A percentile compares a stretch with the other conserved stretches of the same genome.
These are phyloP conservation scores for Cyclotella choctawhatcheeana DNA, from an alignment of 108 stramenopile genomes.

Conservation along the genomic window DNA sequence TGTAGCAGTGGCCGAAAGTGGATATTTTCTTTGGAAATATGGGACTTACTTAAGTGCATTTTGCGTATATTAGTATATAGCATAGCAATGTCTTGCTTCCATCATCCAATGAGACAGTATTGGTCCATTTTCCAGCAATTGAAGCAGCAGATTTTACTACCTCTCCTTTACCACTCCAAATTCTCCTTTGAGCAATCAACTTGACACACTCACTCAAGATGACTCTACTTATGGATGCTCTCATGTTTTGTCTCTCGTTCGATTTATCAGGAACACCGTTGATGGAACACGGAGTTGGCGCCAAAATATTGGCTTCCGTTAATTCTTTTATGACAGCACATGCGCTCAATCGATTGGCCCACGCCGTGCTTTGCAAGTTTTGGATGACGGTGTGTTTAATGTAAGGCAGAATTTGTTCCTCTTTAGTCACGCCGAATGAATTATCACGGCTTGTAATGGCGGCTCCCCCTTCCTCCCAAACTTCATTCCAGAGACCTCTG, in stretches of 20 bases:
- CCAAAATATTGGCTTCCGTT: constrained; percentile 59
- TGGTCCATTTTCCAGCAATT: constrained; percentile 50
- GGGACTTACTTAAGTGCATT: too few species aligned
- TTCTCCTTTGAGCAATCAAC: constrained; percentile 54
- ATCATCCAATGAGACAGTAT: constrained; percentile 18
- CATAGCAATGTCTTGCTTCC: too few species aligned
- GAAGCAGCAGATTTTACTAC: constrained; percentile 52
- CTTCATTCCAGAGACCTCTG: constrained; percentile 71
- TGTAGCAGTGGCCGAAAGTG: too few species aligned
- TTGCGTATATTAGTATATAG: too few species aligned
- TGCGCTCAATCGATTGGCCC: constrained; percentile 68
- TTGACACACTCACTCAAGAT: constrained; percentile 57
- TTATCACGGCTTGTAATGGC: constrained; percentile 34
- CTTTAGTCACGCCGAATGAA: constrained; percentile 56
- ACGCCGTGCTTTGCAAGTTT: constrained; percentile 66
- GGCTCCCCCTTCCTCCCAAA: constrained; percentile 88
- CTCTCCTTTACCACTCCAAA: constrained; percentile 79
- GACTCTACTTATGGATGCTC: constrained; percentile 52
- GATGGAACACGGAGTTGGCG: constrained; percentile 54
- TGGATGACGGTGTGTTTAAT: constrained; percentile 56
- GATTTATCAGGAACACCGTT: constrained; percentile 4
- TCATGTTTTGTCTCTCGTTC: constrained; percentile 39
- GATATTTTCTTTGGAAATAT: too few species aligned
- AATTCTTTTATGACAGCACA: constrained; percentile 65
- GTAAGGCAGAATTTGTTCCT: constrained; percentile 69